phyloP scores from a whole-genome alignment of 164 flowering plant species.

The Hamamelis virginiana region DNA sequence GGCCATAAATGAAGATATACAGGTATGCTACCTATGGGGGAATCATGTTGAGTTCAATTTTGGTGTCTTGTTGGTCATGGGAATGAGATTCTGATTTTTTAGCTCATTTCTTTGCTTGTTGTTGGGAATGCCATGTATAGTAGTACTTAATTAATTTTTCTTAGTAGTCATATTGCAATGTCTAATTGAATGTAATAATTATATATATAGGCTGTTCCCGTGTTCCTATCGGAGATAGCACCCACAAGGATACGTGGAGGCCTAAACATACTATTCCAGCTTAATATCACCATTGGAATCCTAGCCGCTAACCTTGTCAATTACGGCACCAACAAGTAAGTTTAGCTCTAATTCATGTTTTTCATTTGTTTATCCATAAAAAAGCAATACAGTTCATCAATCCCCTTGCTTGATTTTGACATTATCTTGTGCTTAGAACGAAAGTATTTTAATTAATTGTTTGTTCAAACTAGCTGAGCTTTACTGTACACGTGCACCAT shows the following conservation, averaged over 20 bases:
- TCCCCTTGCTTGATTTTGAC: not conserved
- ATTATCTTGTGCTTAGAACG: not conserved
- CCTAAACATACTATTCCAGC: constrained; percentile 86
- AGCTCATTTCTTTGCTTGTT: too few species aligned
- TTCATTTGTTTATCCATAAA: not conserved
- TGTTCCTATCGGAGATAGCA: constrained; percentile 94
- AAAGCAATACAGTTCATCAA: not conserved
- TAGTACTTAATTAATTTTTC: too few species aligned
- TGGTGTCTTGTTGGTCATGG: too few species aligned
- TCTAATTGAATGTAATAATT: too few species aligned
- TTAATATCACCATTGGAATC: constrained; percentile 89
- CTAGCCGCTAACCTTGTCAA: constrained; percentile 90
- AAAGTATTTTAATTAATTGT: not conserved
- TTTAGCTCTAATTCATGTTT: not conserved
- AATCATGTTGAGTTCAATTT: not conserved
- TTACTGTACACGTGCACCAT: not conserved
- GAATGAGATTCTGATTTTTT: too few species aligned
- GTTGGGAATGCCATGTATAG: too few species aligned
- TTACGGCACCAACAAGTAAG: constrained; percentile 87
- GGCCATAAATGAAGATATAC: too few species aligned
- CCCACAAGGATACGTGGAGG: constrained; percentile 95
- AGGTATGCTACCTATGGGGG: not conserved
- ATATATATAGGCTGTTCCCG: constrained; percentile 73
- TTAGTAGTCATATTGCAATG: too few species aligned
- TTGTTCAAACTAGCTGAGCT: not conserved